Evolutionary conservation across 352 stramenopile genomes (phyloP).

Genomic region (Phytophthora colocasiae): DNA sequence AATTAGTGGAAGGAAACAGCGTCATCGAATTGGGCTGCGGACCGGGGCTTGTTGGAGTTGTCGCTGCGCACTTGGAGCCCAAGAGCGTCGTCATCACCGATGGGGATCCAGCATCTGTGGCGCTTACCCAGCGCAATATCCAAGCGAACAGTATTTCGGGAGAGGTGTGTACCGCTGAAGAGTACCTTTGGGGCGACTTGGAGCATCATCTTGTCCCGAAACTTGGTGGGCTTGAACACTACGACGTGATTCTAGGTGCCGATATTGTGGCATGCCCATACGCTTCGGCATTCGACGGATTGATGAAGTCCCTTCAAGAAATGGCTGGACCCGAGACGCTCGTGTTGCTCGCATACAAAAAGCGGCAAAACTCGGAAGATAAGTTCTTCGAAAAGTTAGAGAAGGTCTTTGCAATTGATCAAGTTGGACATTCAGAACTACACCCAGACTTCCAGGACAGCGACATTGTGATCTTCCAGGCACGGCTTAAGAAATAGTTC

Average conservation of each 20-base stretch:
- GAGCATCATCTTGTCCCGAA: slow-evolving; percentile 34
- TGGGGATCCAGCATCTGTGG: slow-evolving; percentile 72
- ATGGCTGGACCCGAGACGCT: slow-evolving; percentile 51
- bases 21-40: slow-evolving; percentile 81
- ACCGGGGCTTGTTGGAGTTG: slow-evolving; percentile 76
- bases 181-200: slow-evolving; percentile 74
- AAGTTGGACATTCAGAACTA: slow-evolving; percentile 50
- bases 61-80: slow-evolving; percentile 60
- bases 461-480: slow-evolving; percentile 73
- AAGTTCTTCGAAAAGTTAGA: slow-evolving; percentile 71
- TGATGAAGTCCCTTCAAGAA: slow-evolving; percentile 61
- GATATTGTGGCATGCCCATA: slow-evolving; percentile 90
- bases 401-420: slow-evolving; percentile 53
- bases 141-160: slow-evolving; percentile 21
- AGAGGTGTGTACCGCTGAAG: slow-evolving; percentile 38
- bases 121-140: slow-evolving; percentile 71
- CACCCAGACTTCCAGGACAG: slow-evolving; percentile 69
- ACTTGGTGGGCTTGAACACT: slow-evolving; percentile 28
- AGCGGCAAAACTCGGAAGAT: slow-evolving; percentile 66
- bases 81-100: slow-evolving; percentile 68
- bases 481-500: slow-evolving; percentile 35
- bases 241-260: slow-evolving; percentile 79
- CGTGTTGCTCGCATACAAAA: slow-evolving; percentile 83
- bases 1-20: slow-evolving; percentile 55
- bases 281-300: slow-evolving; percentile 63